Conservation (phyloP, 129 eudicot genomes). For the Ambrosia artemisiifolia region DNA sequence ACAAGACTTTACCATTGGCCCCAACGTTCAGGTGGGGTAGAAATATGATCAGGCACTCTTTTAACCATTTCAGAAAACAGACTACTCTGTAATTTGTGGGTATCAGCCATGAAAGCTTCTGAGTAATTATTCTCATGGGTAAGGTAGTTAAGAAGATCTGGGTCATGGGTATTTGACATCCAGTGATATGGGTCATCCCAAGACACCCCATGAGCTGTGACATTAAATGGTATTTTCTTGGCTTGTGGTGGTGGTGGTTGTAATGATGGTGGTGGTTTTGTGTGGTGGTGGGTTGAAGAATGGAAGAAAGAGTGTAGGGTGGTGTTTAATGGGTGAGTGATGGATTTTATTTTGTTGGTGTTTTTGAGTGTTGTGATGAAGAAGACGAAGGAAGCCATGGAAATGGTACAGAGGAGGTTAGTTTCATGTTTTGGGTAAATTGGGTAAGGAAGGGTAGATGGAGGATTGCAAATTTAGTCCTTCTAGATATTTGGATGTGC, state of each 20-base stretch:
- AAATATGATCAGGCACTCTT: constrained; percentile 54
- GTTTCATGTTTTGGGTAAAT: not conserved
- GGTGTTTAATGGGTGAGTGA: constrained; percentile 18
- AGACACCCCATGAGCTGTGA: constrained; percentile 57
- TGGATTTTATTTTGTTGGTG: constrained; percentile 13
- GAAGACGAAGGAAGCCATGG: constrained; percentile 29
- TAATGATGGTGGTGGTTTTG: constrained; percentile 20
- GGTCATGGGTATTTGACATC: constrained; percentile 79
- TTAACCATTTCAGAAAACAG: constrained; percentile 62
- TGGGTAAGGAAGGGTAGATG: not conserved
- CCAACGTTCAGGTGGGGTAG: constrained; percentile 81
- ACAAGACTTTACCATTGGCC: constrained; percentile 59
- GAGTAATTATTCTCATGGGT: constrained; percentile 60
- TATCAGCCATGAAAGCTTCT: constrained; percentile 72
- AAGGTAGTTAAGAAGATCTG: constrained; percentile 64
- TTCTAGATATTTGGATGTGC: not conserved
- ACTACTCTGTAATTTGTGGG: constrained; percentile 38
- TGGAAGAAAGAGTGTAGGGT: constrained; percentile 20
- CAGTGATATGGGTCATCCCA: constrained; percentile 85
- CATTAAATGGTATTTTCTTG: constrained; percentile 57
- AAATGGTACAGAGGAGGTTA: not conserved
- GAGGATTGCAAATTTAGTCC: not conserved
- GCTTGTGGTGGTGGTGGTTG: constrained; percentile 49
- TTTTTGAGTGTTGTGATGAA: constrained; percentile 27
- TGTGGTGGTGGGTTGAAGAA: constrained; percentile 42